Conservation (phyloP, 176 grass and related monocot species). For the Carex parvula region DNA sequence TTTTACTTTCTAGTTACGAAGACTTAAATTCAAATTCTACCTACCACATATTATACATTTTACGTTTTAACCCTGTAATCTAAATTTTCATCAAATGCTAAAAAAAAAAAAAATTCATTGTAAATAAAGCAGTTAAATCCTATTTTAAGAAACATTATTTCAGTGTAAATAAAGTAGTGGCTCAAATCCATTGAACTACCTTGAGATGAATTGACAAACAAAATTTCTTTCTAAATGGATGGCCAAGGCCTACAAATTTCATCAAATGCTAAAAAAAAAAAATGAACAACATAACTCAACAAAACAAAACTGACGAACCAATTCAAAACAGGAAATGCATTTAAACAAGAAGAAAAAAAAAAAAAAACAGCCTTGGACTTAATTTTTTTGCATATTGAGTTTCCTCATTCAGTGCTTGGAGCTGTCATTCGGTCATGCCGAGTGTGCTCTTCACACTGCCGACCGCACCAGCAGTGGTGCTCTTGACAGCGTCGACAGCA, state of each 20-base stretch:
- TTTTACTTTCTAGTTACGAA: no score
- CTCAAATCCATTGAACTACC: background rate
- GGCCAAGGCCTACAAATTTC: conserved; percentile 11
- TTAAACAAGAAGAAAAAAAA: background rate
- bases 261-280: background rate
- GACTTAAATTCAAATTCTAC: no score
- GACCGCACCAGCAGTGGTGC: background rate
- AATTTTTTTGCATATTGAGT: background rate
- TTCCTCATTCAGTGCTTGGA: background rate
- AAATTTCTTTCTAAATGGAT: background rate
- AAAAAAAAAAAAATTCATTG: no score
- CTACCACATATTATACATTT: no score
- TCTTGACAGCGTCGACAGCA: conserved; percentile 5
- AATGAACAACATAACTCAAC: background rate
- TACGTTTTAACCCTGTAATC: no score
- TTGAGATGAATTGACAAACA: background rate
- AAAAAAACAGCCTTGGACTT: background rate
- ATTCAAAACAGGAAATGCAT: background rate
- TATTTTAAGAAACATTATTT: background rate
- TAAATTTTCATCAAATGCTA: no score
- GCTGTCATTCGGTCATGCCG: background rate
- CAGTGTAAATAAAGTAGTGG: background rate
- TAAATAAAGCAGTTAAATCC: background rate
- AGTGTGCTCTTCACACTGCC: background rate
- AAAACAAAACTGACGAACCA: conserved; percentile 5